phyloP scores from a whole-genome alignment of 2,329 filamentous ascomycete species.

The Alternaria sp. region DNA sequence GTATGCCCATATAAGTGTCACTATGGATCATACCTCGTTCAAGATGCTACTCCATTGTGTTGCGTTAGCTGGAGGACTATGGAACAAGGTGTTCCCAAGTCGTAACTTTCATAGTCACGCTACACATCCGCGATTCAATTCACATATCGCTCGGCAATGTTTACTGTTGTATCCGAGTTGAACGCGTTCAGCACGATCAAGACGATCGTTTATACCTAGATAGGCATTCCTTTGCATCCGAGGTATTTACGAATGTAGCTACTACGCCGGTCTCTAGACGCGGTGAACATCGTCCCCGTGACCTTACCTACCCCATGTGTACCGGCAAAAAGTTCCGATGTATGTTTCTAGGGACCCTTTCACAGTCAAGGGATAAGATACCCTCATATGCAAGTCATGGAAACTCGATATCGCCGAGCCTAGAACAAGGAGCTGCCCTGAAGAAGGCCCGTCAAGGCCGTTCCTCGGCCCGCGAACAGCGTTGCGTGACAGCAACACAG shows the following conservation, averaged over 20 bases:
- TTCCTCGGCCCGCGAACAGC: conserved; percentile 7
- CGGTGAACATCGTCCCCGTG: neutral
- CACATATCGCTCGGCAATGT: neutral
- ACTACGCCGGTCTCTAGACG: neutral
- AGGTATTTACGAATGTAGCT: neutral
- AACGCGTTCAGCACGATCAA: neutral
- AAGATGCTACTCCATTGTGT: neutral
- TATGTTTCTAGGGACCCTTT: conserved; percentile 1
- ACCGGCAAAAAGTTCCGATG: neutral
- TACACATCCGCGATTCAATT: neutral
- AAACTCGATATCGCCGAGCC: conserved; percentile 6
- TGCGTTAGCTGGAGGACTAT: neutral
- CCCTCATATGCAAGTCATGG: conserved; percentile 3
- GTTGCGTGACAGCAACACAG: conserved; percentile 19
- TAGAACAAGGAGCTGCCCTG: conserved; percentile 3
- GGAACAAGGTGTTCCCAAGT: neutral
- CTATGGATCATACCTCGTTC: neutral
- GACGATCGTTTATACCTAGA: conserved; percentile 1
- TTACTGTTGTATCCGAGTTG: neutral
- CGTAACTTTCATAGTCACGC: neutral
- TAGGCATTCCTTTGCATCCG: neutral
- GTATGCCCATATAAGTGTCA: neutral
- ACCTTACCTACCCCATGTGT: neutral
- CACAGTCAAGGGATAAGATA: neutral
- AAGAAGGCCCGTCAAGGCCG: conserved; percentile 6